phyloP scores from a whole-genome alignment of 306 rosid species.

The Corylus heterophylla region DNA sequence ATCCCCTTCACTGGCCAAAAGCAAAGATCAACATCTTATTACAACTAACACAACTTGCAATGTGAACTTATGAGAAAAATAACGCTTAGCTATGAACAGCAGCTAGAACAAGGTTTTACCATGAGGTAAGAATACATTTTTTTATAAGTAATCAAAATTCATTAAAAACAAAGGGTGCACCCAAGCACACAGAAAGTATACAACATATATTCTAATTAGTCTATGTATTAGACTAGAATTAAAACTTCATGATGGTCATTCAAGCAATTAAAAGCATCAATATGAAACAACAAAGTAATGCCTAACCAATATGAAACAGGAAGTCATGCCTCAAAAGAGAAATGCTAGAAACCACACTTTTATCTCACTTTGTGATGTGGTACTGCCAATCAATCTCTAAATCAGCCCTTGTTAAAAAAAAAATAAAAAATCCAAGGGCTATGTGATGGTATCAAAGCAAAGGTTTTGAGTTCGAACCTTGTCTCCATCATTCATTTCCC shows the following conservation, averaged over 20 bases:
- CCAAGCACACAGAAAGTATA: slow-evolving; percentile 19
- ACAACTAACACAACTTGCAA: slow-evolving; percentile 19
- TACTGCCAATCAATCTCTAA: too few species aligned
- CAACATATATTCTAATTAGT: not conserved
- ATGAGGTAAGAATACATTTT: not conserved
- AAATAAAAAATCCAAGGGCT: too few species aligned
- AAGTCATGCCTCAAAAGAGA: not conserved
- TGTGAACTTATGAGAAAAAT: slow-evolving; percentile 9
- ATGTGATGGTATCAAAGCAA: too few species aligned
- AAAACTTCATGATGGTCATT: slow-evolving; percentile 19
- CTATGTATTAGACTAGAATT: slow-evolving; percentile 11
- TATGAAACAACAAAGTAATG: slow-evolving; percentile 3
- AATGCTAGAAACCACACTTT: too few species aligned
- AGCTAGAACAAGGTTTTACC: slow-evolving; percentile 4
- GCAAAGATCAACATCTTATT: slow-evolving; percentile 62
- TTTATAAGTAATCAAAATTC: too few species aligned
- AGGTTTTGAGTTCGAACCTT: too few species aligned
- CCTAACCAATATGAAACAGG: not conserved
- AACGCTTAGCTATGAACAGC: slow-evolving; percentile 13
- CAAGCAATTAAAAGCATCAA: slow-evolving; percentile 9
- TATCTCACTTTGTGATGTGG: too few species aligned
- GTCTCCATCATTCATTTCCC: too few species aligned
- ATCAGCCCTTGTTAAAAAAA: too few species aligned
- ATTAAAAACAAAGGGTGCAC: too few species aligned
- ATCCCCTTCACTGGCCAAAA: slow-evolving; percentile 99